phyloP scores from a whole-genome alignment of 495 filamentous ascomycete genomes.

The Eremomyces bilateralis region DNA sequence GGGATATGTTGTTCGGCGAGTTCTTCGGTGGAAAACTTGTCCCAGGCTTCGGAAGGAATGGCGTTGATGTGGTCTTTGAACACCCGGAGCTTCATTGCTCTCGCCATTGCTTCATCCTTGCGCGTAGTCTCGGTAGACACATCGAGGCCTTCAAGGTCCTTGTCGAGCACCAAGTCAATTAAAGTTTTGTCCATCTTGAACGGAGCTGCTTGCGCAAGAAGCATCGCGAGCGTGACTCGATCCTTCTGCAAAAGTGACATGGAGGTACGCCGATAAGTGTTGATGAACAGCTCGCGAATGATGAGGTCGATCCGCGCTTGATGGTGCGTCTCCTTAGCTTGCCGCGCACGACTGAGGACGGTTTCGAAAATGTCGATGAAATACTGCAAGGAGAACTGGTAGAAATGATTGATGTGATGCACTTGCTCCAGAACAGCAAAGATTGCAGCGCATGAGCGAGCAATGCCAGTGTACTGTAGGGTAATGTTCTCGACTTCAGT shows the following conservation, averaged over 20 bases:
- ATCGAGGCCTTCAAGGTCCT: slow-evolving; percentile 52
- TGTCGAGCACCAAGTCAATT: slow-evolving; percentile 69
- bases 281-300: slow-evolving; percentile 68
- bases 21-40: slow-evolving; percentile 63
- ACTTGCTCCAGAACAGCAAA: slow-evolving; percentile 94
- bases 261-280: slow-evolving; percentile 80
- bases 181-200: slow-evolving; percentile 81
- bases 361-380: slow-evolving; percentile 94
- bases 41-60: slow-evolving; percentile 44
- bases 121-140: slow-evolving; percentile 43
- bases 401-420: slow-evolving; percentile 97
- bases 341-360: slow-evolving; percentile 65
- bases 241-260: slow-evolving; percentile 87
- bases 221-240: slow-evolving; percentile 81
- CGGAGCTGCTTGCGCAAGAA: slow-evolving; percentile 81
- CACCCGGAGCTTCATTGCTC: slow-evolving; percentile 40
- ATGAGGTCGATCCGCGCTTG: slow-evolving; percentile 66
- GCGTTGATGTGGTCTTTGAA: slow-evolving; percentile 52
- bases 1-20: slow-evolving; percentile 78
- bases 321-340: slow-evolving; percentile 51
- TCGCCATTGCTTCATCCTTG: slow-evolving; percentile 45
- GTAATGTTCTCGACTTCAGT: slow-evolving; percentile 90
- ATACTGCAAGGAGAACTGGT: slow-evolving; percentile 96
- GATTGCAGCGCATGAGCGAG: slow-evolving; percentile 82
- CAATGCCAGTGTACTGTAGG: slow-evolving; percentile 75